Base-by-base conservation (phyloP, 1,284 basidiomycete genomes). In the Austroboletus novae-zelandiae region DNA sequence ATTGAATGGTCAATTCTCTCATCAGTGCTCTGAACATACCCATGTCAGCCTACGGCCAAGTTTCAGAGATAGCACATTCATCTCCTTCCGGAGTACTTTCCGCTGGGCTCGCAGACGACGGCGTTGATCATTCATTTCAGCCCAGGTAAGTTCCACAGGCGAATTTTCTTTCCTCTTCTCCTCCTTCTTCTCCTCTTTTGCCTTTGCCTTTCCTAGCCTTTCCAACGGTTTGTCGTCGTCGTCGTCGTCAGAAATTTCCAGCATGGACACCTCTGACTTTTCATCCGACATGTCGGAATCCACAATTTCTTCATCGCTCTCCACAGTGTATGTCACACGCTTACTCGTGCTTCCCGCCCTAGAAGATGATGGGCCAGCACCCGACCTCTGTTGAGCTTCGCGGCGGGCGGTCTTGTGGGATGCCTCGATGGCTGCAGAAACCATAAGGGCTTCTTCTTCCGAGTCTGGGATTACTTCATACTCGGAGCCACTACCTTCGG, bases 1-100 rank as follows among this genome's bases (percentile, higher is more conserved):
- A 30, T 36, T 51, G 31, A 47, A 25, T 15, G 17, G 9, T 37
- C 30, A 15, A 15, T 14, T 10, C 9, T 45, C 32, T 23, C n/a
- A 43, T 15, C 35, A 47, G 50, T 48, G 35, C 48, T 29, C 25
- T 14, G 32, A 13, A 61, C 70, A 43, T 65, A 88, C 87, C 62
- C 76, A 70, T 18, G 89, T 93, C 51, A 93, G 71, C 56, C 76
- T 82, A 31, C 91, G 79, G 7, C 87, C 88, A 7, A 92, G 71
- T 61, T 83, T 74, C 51, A 65, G 61, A 40, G 68, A 67, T 49
- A 89, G 60, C 37, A 66, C 73, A 32, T 57, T 62, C 62, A 89
- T 80, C 62, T 84, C 80, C 47, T 55, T 60, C 57, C 72, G 78
- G 43, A 66, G 65, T 29, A 59, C 70, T 42, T 57, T 59, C 48